phyloP scores from a whole-genome alignment of 2,329 filamentous ascomycete species.

The Ascochyta fabae region DNA sequence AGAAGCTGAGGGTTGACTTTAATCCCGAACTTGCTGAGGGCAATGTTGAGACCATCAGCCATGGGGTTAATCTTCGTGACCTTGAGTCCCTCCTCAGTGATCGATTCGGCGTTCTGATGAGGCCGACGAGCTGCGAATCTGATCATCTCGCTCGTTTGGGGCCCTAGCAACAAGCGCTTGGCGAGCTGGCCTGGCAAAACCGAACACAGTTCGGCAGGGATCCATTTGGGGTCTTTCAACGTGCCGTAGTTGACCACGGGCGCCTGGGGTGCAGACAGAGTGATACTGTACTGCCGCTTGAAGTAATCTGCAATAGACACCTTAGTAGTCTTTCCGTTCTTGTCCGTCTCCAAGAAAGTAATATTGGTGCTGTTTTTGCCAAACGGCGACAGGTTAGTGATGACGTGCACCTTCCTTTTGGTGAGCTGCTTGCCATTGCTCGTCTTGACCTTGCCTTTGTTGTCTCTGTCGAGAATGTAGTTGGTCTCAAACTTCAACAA shows the following conservation, averaged over 20 bases:
- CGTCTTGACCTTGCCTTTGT: conserved; percentile 36
- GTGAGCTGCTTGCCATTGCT: conserved; percentile 22
- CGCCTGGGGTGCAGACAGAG: conserved; percentile 26
- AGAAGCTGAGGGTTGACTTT: conserved; percentile 67
- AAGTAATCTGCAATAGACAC: conserved; percentile 33
- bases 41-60: conserved; percentile 27
- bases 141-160: conserved; percentile 43
- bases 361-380: conserved; percentile 43
- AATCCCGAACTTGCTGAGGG: conserved; percentile 65
- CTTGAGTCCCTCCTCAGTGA: conserved; percentile 33
- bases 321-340: conserved; percentile 18
- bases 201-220: conserved; percentile 43
- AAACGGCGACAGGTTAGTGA: conserved; percentile 45
- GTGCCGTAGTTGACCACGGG: conserved; percentile 41
- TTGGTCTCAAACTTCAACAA: conserved; percentile 49
- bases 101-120: conserved; percentile 39
- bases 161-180: conserved; percentile 31
- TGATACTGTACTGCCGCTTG: conserved; percentile 27
- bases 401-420: conserved; percentile 47
- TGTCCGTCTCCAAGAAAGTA: conserved; percentile 21
- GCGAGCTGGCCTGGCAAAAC: conserved; percentile 43
- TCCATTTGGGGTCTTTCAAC: conserved; percentile 33
- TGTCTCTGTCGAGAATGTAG: conserved; percentile 48
- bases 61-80: conserved; percentile 35
- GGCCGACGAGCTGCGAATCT: conserved; percentile 41